These are phyloP conservation scores for Fusarium incarnatum DNA, from an alignment of 2,329 filamentous ascomycete species.

Conservation along the genomic window DNA sequence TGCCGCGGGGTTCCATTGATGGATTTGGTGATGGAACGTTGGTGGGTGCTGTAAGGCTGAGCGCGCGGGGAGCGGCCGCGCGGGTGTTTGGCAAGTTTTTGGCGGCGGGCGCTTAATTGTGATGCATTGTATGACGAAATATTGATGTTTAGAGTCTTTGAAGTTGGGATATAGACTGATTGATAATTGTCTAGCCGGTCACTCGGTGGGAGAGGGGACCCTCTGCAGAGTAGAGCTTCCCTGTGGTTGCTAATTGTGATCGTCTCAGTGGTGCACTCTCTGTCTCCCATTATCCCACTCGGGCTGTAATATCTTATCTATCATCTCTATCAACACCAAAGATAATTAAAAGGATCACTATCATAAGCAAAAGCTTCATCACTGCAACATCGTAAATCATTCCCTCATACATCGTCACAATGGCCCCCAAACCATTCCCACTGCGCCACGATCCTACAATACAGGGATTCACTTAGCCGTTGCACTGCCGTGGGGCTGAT, in stretches of 20 bases:
- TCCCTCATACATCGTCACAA: background rate
- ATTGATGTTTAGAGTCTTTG: background rate
- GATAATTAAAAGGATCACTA: background rate
- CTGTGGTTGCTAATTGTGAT: background rate
- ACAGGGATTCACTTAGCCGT: background rate
- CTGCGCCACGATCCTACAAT: background rate
- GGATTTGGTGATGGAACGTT: background rate
- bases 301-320: background rate
- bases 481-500: background rate
- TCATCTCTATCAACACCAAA: background rate
- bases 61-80: background rate
- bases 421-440: background rate
- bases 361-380: background rate
- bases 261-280: background rate
- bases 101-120: background rate
- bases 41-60: background rate
- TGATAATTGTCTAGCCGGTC: background rate
- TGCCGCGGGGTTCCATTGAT: background rate
- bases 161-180: background rate
- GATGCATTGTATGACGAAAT: background rate
- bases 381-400: background rate
- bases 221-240: background rate
- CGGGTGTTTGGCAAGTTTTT: background rate
- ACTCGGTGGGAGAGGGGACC: background rate
- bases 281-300: too few relatives aligned